Conservation (phyloP, 2,329 filamentous ascomycete species). For the Mycogone perniciosa region DNA sequence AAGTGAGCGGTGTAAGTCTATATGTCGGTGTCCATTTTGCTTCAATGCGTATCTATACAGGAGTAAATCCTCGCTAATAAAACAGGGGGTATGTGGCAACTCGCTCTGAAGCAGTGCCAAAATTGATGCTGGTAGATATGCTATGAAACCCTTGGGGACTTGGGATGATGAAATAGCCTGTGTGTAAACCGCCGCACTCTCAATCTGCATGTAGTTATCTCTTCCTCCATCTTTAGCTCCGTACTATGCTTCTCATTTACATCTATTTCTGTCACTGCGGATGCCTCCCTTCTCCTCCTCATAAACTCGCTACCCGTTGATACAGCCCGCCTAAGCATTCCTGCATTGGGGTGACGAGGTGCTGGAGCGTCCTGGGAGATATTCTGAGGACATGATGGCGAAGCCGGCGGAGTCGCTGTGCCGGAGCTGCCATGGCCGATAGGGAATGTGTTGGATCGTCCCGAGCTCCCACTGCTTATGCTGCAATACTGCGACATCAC, state of each 20-base stretch:
- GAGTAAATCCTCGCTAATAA: neutral
- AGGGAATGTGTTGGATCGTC: slow-evolving; percentile 14
- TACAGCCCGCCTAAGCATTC: slow-evolving; percentile 16
- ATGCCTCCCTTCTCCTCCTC: slow-evolving; percentile 16
- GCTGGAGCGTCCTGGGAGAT: neutral
- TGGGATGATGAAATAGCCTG: slow-evolving; percentile 21
- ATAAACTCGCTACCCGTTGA: slow-evolving; percentile 23
- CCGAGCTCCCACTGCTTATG: slow-evolving; percentile 8
- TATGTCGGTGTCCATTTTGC: neutral
- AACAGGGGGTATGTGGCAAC: neutral
- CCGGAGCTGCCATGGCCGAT: slow-evolving; percentile 4
- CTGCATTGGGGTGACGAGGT: neutral
- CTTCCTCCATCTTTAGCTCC: slow-evolving; percentile 13
- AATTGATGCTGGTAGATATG: neutral
- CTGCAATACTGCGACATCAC: slow-evolving; percentile 21
- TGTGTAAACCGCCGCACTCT: slow-evolving; percentile 24
- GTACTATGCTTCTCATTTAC: neutral
- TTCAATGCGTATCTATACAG: neutral
- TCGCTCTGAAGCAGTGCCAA: neutral
- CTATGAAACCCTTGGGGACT: slow-evolving; percentile 6
- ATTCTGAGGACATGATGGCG: neutral
- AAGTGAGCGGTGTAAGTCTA: too few species aligned
- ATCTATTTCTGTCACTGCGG: neutral
- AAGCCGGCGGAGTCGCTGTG: neutral
- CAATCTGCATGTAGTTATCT: slow-evolving; percentile 20